Base-by-base conservation (phyloP, 768 basidiomycete genomes). In the Leccinum obscurum region DNA sequence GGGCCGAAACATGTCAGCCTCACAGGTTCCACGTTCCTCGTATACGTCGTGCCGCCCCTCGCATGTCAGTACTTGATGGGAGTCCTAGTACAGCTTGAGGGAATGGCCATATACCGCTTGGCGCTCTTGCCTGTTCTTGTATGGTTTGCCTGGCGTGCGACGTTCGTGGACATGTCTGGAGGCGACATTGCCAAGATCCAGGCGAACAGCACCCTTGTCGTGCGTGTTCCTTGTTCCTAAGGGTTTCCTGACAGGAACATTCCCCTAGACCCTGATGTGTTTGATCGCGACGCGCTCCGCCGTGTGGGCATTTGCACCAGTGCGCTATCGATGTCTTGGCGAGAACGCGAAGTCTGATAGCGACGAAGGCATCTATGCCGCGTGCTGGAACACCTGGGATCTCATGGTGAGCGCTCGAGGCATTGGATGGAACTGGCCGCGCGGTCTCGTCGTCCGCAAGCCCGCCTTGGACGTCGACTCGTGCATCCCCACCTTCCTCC, bases 51-150 rank as follows among this genome's bases (percentile, higher is more conserved):
- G 8, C 83, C 81, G 6, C 74, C 80, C 8, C 48, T 85, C 0
- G 59, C 79, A 17, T 73, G 73, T 59, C 85, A 85, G 66, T 84
- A 82, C 72, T 65, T 70, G 39, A 80, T 82, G 52, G 85, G 83
- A 8, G 71, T 84, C n/a, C 77, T 87, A 35, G 83, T 85, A 20
- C 74, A 83, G 34, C 70, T 80, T 67, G 75, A 56, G 80, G 83
- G 14, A 69, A 79, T 59, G n/a, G 56, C 54, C 3, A 60, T 68
- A 3, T 68, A 81, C 58, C 82, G 85, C 20, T 59, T 84, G 55
- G 80, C 81, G 4, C 56, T 86, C 8, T 70, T 86, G 4, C 83
- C 84, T 4, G 58, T 82, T 50, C 73, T 79, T 4, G 57, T 83
- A 6, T 81, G 77, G 74, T 62, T 73, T 0, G 69, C 79, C 14